Evolutionary conservation across 345 rosid species (phyloP).

Genomic region (Camelina neglecta): DNA sequence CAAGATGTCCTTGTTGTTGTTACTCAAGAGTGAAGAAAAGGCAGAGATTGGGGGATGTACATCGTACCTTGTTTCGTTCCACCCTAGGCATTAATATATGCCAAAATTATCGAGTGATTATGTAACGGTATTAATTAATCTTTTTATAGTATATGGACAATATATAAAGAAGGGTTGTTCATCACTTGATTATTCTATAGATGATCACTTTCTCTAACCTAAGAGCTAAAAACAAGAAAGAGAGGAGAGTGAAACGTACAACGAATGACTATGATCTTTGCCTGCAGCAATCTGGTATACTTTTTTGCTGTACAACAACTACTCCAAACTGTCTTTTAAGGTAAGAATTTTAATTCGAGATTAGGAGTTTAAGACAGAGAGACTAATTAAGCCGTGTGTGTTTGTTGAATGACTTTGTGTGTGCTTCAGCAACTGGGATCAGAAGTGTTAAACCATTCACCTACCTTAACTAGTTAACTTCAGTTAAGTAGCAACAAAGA

Average conservation of each 20-base stretch:
- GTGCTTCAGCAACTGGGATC: too few species aligned
- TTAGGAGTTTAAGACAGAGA: neutral
- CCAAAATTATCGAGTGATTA: slow-evolving; percentile 7
- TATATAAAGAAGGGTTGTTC: neutral
- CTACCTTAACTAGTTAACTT: neutral
- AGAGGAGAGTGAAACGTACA: neutral
- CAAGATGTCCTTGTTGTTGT: slow-evolving; percentile 1
- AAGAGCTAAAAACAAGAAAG: neutral
- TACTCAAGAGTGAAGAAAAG: neutral
- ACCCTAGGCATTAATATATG: neutral
- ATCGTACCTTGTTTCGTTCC: slow-evolving; percentile 3
- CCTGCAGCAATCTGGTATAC: too few species aligned
- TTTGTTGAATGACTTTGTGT: too few species aligned
- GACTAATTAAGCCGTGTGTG: too few species aligned
- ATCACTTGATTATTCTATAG: slow-evolving; percentile 5
- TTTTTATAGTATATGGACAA: neutral
- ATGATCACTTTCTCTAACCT: slow-evolving; percentile 2
- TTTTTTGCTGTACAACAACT: too few species aligned
- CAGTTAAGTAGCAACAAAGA: neutral
- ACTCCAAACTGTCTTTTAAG: too few species aligned
- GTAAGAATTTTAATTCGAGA: too few species aligned
- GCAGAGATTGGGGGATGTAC: neutral
- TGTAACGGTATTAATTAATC: neutral
- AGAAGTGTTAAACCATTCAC: too few species aligned
- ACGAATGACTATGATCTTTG: too few species aligned